Base-by-base conservation (phyloP, 805 yeast genomes). In the Debaryomyces prosopidis region DNA sequence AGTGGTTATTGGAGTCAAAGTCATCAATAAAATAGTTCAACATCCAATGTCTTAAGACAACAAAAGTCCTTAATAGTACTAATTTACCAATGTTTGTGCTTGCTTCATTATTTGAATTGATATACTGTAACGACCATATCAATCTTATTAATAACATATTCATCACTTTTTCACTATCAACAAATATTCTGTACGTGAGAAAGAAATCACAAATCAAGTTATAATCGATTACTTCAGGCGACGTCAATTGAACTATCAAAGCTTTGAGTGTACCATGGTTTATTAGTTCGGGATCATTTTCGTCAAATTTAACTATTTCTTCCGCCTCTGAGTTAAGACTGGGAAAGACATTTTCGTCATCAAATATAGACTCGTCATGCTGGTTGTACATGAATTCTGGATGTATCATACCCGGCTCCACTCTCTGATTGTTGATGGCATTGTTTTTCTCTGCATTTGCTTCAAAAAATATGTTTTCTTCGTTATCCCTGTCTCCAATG, bases 21-120 rank as follows among this genome's bases (percentile, higher is more conserved):
- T 94, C 98, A 59, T 88, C 92, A 35, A 82, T 76, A 57, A 89
- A 94, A 62, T 88, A 91, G 63, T 91, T 92, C 47, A 88, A 66
- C 15, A 92, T 63, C 96, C 98, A 92, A 68, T 89, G 96, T 57
- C 97, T 79, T 36, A 94, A 55, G 23, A 87, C 83, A 20, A 89
- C 96, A 69, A 91, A 92, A 0, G 96, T 85, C 55, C 98, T 75
- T 31, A 91, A 77, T 10, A 88, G 70, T 1, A 85, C 84, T 37
- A 86, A 71, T 47, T 83, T 78, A 1, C 95, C 96, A 3, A 76
- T 58, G 48, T 73, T 59, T 7, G 52, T 49, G 19, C 62, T 57
- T 19, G 60, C 55, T n/a, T 55, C 58, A 18, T 50, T 48, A 20
- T 53, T 48, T 2, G 66, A 59, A 42, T 61, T 62, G 44, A 69